Conservation (phyloP, 257 asterid genomes). For the Ehretia macrophylla region DNA sequence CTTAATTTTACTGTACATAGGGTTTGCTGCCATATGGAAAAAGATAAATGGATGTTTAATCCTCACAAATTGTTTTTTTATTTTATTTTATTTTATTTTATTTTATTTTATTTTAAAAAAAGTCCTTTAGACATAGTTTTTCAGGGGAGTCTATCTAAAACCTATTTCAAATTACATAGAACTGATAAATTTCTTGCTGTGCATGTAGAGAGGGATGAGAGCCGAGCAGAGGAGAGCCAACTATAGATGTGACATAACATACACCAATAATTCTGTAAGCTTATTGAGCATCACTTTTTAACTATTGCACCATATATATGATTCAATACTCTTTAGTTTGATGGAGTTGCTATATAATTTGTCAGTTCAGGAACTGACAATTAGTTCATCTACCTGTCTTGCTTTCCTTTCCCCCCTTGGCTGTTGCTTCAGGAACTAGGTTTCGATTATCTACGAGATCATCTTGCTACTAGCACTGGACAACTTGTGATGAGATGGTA, state of each 20-base stretch:
- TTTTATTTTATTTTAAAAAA: no score
- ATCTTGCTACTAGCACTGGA: constrained; percentile 64
- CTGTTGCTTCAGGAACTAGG: constrained; percentile 75
- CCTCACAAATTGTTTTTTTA: no score
- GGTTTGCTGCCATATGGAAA: no score
- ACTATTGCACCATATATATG: constrained; percentile 7
- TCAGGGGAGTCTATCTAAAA: constrained; percentile 2
- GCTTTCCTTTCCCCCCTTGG: constrained; percentile 10
- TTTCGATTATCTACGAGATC: constrained; percentile 94
- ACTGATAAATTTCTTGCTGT: constrained; percentile 5
- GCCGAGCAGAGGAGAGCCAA: constrained; percentile 64
- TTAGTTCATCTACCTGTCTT: constrained; percentile 6
- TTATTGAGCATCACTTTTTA: constrained; percentile 7
- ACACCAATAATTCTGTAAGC: constrained; percentile 87
- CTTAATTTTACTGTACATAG: no score
- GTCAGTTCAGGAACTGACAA: constrained; percentile 2
- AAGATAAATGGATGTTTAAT: no score
- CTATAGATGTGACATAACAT: constrained; percentile 88
- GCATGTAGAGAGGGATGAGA: constrained; percentile 71
- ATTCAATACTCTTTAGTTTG: background rate
- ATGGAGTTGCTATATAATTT: background rate
- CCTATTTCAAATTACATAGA: background rate
- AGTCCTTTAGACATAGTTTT: no score
- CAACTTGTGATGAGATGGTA: constrained; percentile 98
- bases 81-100: no score